Percentiles rank a stretch among this genome's conserved stretches.
Conservation (phyloP, 192 early-diverging fungal genomes). For the Phycomyces blakesleeanus region DNA sequence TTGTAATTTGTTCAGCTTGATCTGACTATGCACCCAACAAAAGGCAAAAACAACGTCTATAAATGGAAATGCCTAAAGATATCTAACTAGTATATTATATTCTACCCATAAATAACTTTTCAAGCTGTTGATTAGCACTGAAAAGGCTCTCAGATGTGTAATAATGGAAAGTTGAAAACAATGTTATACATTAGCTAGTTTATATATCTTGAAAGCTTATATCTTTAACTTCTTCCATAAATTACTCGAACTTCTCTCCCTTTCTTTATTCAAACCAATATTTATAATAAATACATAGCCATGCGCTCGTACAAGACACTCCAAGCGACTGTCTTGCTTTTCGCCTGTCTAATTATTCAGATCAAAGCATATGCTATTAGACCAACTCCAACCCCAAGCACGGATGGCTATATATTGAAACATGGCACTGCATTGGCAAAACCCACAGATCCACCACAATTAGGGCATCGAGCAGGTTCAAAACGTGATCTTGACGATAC, state of each 20-base stretch:
- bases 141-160: background rate
- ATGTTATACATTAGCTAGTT: background rate
- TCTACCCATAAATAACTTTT: too few relatives aligned
- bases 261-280: background rate
- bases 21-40: background rate
- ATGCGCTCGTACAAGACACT: too few relatives aligned
- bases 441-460: background rate
- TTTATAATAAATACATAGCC: background rate
- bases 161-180: slow-evolving; percentile 1
- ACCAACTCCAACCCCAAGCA: background rate
- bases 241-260: background rate
- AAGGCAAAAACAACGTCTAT: background rate
- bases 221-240: background rate
- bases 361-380: background rate
- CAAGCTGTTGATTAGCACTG: too few relatives aligned
- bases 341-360: background rate
- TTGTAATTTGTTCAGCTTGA: too few relatives aligned
- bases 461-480: background rate
- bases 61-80: background rate
- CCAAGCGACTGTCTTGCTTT: too few relatives aligned
- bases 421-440: background rate
- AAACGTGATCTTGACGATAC: slow-evolving; percentile 13
- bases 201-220: background rate
- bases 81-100: too few relatives aligned
- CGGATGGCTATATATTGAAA: background rate